These are phyloP conservation scores for Albophoma yamanashiensis DNA, from an alignment of 2,329 filamentous ascomycete species.

Conservation along the genomic window DNA sequence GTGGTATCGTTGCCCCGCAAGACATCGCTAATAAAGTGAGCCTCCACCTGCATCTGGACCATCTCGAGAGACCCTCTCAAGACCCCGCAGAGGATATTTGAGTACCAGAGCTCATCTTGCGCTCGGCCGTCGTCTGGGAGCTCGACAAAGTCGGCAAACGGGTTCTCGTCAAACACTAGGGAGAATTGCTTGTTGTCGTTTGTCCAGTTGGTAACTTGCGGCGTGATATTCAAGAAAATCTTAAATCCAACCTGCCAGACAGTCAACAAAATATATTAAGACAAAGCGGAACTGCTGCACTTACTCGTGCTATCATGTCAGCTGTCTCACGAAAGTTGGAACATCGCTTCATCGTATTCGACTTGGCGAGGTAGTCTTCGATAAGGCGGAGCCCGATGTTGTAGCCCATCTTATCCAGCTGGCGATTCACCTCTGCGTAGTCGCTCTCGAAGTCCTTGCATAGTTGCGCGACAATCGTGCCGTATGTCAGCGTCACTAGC, in stretches of 20 bases:
- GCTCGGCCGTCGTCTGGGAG: constrained; percentile 89
- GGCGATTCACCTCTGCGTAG: constrained; percentile 92
- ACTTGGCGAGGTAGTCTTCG: constrained; percentile 95
- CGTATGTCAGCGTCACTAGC: constrained; percentile 93
- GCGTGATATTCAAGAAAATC: constrained; percentile 95
- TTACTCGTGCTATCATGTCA: constrained; percentile 88
- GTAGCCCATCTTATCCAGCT: constrained; percentile 98
- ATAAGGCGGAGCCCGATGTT: constrained; percentile 94
- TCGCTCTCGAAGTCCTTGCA: constrained; percentile 94
- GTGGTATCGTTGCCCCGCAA: constrained; percentile 90
- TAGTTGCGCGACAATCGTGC: constrained; percentile 90
- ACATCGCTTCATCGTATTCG: constrained; percentile 79
- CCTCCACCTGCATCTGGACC: constrained; percentile 99
- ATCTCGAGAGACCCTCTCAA: constrained; percentile 88
- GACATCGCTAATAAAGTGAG: constrained; percentile 90
- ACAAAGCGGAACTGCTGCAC: background rate
- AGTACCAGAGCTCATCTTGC: constrained; percentile 97
- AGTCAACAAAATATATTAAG: constrained; percentile 7
- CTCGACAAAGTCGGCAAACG: constrained; percentile 93
- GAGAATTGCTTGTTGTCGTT: constrained; percentile 95
- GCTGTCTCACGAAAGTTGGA: constrained; percentile 91
- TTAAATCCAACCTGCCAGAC: constrained; percentile 79
- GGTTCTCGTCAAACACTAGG: constrained; percentile 92
- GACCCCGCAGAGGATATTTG: constrained; percentile 91
- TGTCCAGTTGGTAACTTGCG: constrained; percentile 89